Conservation (phyloP, 306 rosid genomes). For the Acmispon strigosus region DNA sequence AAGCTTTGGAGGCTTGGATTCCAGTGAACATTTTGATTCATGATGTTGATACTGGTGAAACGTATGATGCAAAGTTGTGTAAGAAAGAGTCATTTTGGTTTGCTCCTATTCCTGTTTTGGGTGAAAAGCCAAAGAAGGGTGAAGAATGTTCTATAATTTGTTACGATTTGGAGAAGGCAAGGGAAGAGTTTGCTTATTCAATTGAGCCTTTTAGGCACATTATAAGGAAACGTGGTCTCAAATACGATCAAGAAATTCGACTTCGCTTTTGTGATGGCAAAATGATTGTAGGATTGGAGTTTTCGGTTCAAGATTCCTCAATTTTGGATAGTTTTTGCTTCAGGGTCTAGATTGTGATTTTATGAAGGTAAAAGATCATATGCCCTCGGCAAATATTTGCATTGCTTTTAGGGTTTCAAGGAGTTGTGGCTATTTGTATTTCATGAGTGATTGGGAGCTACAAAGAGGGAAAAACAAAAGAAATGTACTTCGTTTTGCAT, state of each 20-base stretch:
- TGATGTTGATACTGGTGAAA: slow-evolving; percentile 51
- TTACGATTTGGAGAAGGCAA: slow-evolving; percentile 30
- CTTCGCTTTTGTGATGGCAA: slow-evolving; percentile 26
- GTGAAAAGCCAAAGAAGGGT: slow-evolving; percentile 25
- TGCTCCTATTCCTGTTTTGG: slow-evolving; percentile 36
- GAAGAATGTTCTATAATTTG: neutral
- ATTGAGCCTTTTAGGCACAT: slow-evolving; percentile 40
- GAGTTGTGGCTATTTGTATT: too few relatives aligned
- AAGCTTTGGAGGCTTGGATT: slow-evolving; percentile 30
- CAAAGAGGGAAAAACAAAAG: too few relatives aligned
- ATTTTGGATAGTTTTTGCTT: too few relatives aligned
- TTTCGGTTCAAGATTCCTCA: slow-evolving; percentile 14
- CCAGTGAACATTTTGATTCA: slow-evolving; percentile 34
- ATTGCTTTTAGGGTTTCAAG: too few relatives aligned
- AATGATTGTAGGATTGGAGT: slow-evolving; percentile 19
- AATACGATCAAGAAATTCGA: slow-evolving; percentile 48
- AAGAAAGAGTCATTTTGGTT: slow-evolving; percentile 46
- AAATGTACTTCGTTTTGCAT: too few relatives aligned
- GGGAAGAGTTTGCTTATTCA: slow-evolving; percentile 38
- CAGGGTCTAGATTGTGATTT: too few relatives aligned
- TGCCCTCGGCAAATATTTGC: too few relatives aligned
- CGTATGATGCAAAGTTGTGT: slow-evolving; percentile 20
- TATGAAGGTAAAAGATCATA: too few relatives aligned
- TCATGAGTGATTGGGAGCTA: too few relatives aligned
- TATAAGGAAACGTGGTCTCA: slow-evolving; percentile 30